Evolutionary conservation across 2,329 filamentous ascomycete species (phyloP).

Genomic region (Monosporascus sp.): DNA sequence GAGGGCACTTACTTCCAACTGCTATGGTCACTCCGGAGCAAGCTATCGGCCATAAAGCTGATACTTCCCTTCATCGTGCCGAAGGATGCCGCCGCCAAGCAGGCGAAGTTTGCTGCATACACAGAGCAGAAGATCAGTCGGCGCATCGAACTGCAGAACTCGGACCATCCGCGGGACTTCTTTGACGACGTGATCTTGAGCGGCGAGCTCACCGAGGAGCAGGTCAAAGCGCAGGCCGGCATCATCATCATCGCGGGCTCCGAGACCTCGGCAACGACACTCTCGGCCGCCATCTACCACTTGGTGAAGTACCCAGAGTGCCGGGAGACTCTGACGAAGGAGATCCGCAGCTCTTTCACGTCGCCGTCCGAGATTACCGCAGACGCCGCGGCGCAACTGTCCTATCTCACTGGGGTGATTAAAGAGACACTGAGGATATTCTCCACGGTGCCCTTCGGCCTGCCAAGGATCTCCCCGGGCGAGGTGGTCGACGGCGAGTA

Average conservation of each 20-base stretch:
- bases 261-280: conserved; percentile 35
- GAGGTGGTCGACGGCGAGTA: conserved; percentile 19
- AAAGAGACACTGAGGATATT: conserved; percentile 19
- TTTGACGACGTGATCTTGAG: conserved; percentile 14
- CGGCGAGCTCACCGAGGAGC: conserved; percentile 7
- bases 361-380: conserved; percentile 15
- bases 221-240: conserved; percentile 18
- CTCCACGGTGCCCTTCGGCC: conserved; percentile 19
- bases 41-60: conserved; percentile 11
- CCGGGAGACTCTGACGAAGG: conserved; percentile 27
- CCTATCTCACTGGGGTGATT: conserved; percentile 19
- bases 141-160: conserved; percentile 11
- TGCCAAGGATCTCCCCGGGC: conserved; percentile 19
- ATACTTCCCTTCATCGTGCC: conserved; percentile 15
- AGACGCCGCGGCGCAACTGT: conserved; percentile 8
- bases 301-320: conserved; percentile 29
- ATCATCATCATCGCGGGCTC: conserved; percentile 33
- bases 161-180: conserved; percentile 10
- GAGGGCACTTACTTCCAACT: conserved; percentile 17
- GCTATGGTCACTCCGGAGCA: conserved; percentile 11
- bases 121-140: conserved; percentile 14
- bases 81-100: conserved; percentile 12
- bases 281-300: conserved; percentile 31
- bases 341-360: conserved; percentile 28
- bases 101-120: conserved; percentile 16